These are phyloP conservation scores for Phyllosticta ampelicida DNA, from an alignment of 2,329 filamentous ascomycete genomes.

Conservation along the genomic window DNA sequence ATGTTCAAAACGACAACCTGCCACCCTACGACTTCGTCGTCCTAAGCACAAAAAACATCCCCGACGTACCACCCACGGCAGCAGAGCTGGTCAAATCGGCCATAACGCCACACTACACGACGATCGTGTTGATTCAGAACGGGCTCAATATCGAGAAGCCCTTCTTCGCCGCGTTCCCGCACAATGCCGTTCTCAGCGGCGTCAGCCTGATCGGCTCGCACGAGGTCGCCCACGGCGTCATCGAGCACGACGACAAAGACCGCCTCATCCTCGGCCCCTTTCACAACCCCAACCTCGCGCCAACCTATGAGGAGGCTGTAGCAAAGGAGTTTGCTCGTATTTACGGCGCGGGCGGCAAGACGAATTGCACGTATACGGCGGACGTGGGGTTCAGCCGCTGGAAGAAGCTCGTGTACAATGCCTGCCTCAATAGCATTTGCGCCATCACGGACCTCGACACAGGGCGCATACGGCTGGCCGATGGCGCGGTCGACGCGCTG, in stretches of 20 bases:
- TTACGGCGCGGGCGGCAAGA: slow-evolving; percentile 39
- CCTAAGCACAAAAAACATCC: slow-evolving; percentile 48
- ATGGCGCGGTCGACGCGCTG: slow-evolving; percentile 36
- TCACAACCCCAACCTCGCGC: slow-evolving; percentile 23
- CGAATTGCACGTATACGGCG: slow-evolving; percentile 30
- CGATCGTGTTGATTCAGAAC: slow-evolving; percentile 50
- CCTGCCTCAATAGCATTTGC: slow-evolving; percentile 43
- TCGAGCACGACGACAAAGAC: slow-evolving; percentile 45
- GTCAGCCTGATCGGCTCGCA: slow-evolving; percentile 43
- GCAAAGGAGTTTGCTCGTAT: slow-evolving; percentile 36
- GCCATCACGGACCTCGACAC: slow-evolving; percentile 43
- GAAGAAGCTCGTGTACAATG: slow-evolving; percentile 43
- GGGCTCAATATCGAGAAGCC: slow-evolving; percentile 53
- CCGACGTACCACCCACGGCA: slow-evolving; percentile 41
- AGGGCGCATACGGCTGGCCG: slow-evolving; percentile 37
- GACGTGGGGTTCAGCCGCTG: slow-evolving; percentile 37
- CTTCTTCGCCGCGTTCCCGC: slow-evolving; percentile 39
- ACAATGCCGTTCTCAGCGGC: slow-evolving; percentile 43
- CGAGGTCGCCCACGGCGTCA: slow-evolving; percentile 36
- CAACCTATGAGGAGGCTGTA: slow-evolving; percentile 17
- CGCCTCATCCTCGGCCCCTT: slow-evolving; percentile 42
- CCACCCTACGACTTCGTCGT: slow-evolving; percentile 45
- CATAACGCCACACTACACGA: slow-evolving; percentile 40
- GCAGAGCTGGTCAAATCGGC: slow-evolving; percentile 42
- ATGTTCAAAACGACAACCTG: slow-evolving; percentile 27